A percentile compares a stretch with the other conserved stretches of the same genome.
Evolutionary conservation across 1,284 basidiomycete genomes (phyloP).

Genomic region (Melampsora americana): DNA sequence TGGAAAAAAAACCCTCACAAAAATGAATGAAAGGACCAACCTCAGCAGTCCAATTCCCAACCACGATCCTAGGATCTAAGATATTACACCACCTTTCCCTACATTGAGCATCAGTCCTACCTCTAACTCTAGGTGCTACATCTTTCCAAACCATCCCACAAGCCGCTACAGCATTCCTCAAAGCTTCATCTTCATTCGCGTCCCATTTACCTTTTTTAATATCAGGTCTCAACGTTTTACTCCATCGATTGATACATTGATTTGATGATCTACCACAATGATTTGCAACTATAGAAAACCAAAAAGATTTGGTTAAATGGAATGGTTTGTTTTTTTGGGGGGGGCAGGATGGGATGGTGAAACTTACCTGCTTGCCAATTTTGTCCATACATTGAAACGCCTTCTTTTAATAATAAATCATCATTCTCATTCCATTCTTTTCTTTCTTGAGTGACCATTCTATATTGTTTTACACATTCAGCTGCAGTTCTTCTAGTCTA

Average conservation of each 20-base stretch:
- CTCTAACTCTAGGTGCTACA: slow-evolving; percentile 28
- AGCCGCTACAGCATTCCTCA: slow-evolving; percentile 31
- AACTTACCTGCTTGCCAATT: slow-evolving; percentile 48
- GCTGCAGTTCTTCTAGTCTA: slow-evolving; percentile 42
- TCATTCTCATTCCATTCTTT: slow-evolving; percentile 46
- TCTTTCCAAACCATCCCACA: slow-evolving; percentile 42
- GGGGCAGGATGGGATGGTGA: not conserved
- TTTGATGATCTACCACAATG: slow-evolving; percentile 42
- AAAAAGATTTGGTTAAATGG: not conserved
- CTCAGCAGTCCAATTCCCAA: slow-evolving; percentile 30
- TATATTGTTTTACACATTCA: slow-evolving; percentile 46
- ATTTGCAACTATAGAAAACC: slow-evolving; percentile 37
- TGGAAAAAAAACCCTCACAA: not conserved
- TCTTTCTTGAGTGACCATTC: slow-evolving; percentile 26
- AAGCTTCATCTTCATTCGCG: slow-evolving; percentile 44
- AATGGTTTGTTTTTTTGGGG: not conserved
- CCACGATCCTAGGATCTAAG: slow-evolving; percentile 30
- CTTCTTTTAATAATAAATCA: slow-evolving; percentile 46
- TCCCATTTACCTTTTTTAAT: slow-evolving; percentile 46
- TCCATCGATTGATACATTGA: slow-evolving; percentile 48
- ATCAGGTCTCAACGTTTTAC: slow-evolving; percentile 44
- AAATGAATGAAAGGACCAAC: not conserved
- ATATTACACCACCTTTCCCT: slow-evolving; percentile 41
- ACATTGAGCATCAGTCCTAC: slow-evolving; percentile 38
- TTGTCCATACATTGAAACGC: slow-evolving; percentile 46